phyloP scores from a whole-genome alignment of 139 green algal species.

The Micractinium conductrix region DNA sequence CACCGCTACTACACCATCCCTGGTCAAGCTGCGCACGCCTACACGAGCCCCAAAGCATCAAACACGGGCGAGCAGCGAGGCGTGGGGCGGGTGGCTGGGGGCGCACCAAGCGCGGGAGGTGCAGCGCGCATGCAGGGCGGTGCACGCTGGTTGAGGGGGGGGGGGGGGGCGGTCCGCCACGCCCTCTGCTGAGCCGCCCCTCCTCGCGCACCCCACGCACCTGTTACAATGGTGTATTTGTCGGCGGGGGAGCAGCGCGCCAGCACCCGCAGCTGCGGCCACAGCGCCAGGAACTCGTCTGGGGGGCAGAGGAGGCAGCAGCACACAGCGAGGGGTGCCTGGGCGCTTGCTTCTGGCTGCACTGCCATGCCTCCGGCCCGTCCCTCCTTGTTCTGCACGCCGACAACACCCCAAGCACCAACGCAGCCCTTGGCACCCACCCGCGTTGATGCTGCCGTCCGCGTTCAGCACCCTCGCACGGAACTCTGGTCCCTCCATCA shows the following conservation, averaged over 20 bases:
- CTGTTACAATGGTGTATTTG: slow-evolving; percentile 89
- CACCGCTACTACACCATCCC: too few relatives aligned
- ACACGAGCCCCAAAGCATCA: background rate
- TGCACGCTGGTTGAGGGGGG: too few relatives aligned
- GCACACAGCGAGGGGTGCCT: background rate
- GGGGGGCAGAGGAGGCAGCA: background rate
- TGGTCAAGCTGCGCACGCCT: background rate
- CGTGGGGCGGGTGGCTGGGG: background rate
- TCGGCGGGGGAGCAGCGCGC: slow-evolving; percentile 90
- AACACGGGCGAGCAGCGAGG: too few relatives aligned
- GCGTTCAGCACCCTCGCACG: slow-evolving; percentile 52
- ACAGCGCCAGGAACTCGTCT: slow-evolving; percentile 63
- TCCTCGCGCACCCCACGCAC: too few relatives aligned
- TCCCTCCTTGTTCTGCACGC: background rate
- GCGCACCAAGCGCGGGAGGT: too few relatives aligned
- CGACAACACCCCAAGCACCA: background rate
- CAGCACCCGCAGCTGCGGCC: slow-evolving; percentile 85
- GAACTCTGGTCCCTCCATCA: slow-evolving; percentile 77
- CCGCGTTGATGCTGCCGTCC: slow-evolving; percentile 69
- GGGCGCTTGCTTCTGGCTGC: background rate
- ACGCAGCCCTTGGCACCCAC: background rate
- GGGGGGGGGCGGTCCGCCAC: too few relatives aligned
- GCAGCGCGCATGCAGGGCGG: too few relatives aligned
- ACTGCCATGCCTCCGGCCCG: too few relatives aligned
- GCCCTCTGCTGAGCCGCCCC: too few relatives aligned